Percentiles rank a stretch among this genome's conserved stretches.
Evolutionary conservation across 1,284 basidiomycete species (phyloP).

Genomic region (Trichosporon coremiiforme): DNA sequence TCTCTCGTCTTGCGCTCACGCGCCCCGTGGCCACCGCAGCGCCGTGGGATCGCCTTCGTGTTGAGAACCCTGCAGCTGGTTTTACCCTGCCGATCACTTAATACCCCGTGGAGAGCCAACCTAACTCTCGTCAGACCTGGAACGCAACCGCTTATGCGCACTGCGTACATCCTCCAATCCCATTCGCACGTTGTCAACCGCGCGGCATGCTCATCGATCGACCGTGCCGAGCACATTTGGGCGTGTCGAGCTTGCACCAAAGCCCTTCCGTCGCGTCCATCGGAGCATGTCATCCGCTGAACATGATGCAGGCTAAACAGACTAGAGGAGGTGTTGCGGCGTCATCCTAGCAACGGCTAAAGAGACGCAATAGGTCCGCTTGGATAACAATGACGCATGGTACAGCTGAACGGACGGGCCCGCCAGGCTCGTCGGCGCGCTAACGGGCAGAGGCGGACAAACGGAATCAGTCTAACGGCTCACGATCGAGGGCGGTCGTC

Average conservation of each 20-base stretch:
- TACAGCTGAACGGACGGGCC: not conserved
- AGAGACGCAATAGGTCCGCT: not conserved
- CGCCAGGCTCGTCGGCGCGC: no score
- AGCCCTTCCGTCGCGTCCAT: not conserved
- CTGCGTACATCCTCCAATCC: not conserved
- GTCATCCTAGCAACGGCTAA: no score
- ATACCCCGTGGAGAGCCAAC: slow-evolving; percentile 11
- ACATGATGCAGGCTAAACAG: not conserved
- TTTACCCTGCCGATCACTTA: slow-evolving; percentile 11
- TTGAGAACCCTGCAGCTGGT: not conserved
- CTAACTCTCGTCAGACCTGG: slow-evolving; percentile 8
- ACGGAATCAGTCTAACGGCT: not conserved
- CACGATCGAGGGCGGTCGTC: not conserved
- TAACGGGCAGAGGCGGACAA: not conserved
- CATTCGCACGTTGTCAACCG: not conserved
- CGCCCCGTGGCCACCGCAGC: not conserved
- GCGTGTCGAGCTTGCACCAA: no score
- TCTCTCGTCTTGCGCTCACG: not conserved
- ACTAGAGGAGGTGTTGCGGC: not conserved
- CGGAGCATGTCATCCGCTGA: not conserved
- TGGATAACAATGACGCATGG: not conserved
- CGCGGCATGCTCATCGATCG: not conserved
- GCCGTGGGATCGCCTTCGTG: slow-evolving; percentile 6
- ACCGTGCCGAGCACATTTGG: no score
- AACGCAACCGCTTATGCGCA: not conserved